Conservation (phyloP, 805 yeast genomes). For the Pichia kluyveri region DNA sequence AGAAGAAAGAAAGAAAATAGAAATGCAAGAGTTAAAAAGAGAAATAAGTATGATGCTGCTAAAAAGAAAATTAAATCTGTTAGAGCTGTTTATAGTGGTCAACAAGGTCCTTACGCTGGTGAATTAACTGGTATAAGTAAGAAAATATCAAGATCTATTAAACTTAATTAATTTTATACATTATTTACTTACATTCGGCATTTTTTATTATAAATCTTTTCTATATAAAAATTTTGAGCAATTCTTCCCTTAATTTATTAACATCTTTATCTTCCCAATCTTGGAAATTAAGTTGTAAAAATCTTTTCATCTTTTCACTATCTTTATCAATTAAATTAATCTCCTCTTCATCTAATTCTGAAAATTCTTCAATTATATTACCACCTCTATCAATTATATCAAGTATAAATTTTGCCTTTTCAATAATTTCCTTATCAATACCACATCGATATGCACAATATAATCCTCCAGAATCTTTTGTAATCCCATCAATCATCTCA, state of each 20-base stretch:
- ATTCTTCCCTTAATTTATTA: neutral
- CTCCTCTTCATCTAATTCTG: neutral
- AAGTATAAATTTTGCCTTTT: slow-evolving; percentile 5
- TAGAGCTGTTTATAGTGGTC: slow-evolving; percentile 77
- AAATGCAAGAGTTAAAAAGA: slow-evolving; percentile 96
- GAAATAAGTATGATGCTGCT: slow-evolving; percentile 92
- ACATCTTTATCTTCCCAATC: slow-evolving; percentile 13
- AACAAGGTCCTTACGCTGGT: slow-evolving; percentile 78
- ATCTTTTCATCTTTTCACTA: neutral
- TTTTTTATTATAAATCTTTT: neutral
- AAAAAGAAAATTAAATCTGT: slow-evolving; percentile 87
- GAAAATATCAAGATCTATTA: slow-evolving; percentile 76
- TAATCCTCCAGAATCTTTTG: slow-evolving; percentile 29
- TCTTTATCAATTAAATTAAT: neutral
- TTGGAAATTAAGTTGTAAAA: slow-evolving; percentile 5
- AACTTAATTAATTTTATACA: neutral
- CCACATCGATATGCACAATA: slow-evolving; percentile 30
- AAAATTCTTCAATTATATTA: slow-evolving; percentile 1
- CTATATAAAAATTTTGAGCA: neutral
- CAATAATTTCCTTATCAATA: slow-evolving; percentile 6
- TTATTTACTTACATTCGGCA: neutral
- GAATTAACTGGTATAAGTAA: slow-evolving; percentile 97
- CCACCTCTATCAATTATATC: neutral
- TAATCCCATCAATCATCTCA: slow-evolving; percentile 24
- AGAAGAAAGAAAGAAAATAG: slow-evolving; percentile 88